phyloP scores from a whole-genome alignment of 108 stramenopile species.

The Fragilariopsis cylindrus region DNA sequence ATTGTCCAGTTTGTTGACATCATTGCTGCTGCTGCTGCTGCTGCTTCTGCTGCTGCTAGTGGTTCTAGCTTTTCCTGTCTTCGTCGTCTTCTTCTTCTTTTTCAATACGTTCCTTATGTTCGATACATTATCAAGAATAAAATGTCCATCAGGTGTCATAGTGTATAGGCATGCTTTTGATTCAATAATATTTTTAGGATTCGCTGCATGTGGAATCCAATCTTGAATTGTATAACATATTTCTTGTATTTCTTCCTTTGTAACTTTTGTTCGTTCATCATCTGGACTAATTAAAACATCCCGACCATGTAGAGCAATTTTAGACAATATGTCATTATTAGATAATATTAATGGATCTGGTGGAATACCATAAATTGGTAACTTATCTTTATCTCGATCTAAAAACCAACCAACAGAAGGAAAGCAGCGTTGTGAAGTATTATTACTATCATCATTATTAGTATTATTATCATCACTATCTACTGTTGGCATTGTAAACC shows the following conservation, averaged over 20 bases:
- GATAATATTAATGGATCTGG: background rate
- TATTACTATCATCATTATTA: background rate
- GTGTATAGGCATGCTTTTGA: slow-evolving; percentile 48
- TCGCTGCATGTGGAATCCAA: background rate
- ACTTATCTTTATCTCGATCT: background rate
- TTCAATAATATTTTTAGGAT: slow-evolving; percentile 3
- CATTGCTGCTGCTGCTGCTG: too few species aligned
- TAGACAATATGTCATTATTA: background rate
- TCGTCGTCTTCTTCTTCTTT: too few species aligned
- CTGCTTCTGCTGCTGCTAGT: too few species aligned
- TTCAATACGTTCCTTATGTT: too few species aligned
- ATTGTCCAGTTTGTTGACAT: too few species aligned
- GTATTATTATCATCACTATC: background rate
- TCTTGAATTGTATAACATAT: slow-evolving; percentile 5
- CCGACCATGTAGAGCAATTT: slow-evolving; percentile 43
- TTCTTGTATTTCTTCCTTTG: slow-evolving; percentile 27
- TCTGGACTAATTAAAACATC: slow-evolving; percentile 22
- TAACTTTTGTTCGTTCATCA: slow-evolving; percentile 6
- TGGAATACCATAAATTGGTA: background rate
- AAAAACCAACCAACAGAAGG: background rate
- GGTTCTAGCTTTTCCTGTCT: too few species aligned
- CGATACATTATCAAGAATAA: slow-evolving; percentile 22
- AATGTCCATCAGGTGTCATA: slow-evolving; percentile 46
- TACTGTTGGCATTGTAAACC: slow-evolving; percentile 26
- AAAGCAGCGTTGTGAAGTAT: background rate